Conservation (phyloP, 805 yeast species). For the Vanderwaltozyma tropicalis region DNA sequence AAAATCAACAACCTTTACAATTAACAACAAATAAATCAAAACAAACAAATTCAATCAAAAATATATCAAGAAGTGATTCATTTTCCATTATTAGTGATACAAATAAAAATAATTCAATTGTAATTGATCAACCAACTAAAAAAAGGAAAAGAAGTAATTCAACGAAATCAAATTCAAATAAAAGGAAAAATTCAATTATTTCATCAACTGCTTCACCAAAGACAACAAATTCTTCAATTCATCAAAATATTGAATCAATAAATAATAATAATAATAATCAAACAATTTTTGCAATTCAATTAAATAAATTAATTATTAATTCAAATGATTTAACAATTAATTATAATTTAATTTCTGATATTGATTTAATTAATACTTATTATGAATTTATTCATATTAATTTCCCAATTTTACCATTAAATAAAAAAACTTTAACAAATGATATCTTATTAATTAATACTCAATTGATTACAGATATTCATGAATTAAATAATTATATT, state of each 20-base stretch:
- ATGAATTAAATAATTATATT: constrained; percentile 25
- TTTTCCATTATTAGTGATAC: constrained; percentile 19
- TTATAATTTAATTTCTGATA: constrained; percentile 25
- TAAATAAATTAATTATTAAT: too few relatives aligned
- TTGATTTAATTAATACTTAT: constrained; percentile 35
- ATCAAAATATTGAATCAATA: neutral
- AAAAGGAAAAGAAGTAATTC: constrained; percentile 5
- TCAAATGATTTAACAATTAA: constrained; percentile 4
- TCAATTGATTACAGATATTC: constrained; percentile 24
- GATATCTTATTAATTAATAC: constrained; percentile 23
- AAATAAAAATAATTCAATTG: neutral
- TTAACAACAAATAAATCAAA: constrained; percentile 3
- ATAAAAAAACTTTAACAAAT: constrained; percentile 25
- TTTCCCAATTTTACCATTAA: constrained; percentile 31
- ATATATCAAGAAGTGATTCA: constrained; percentile 24
- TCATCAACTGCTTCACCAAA: constrained; percentile 2
- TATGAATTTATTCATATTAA: constrained; percentile 37
- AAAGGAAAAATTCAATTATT: neutral
- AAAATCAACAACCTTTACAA: neutral
- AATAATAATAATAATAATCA: neutral
- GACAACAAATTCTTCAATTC: neutral
- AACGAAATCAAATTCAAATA: neutral
- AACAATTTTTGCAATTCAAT: too few relatives aligned
- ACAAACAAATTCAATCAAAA: constrained; percentile 7
- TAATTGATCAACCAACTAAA: neutral